These are phyloP conservation scores for Penicillium verrucosum DNA, from an alignment of 2,329 filamentous ascomycete genomes.

Conservation along the genomic window DNA sequence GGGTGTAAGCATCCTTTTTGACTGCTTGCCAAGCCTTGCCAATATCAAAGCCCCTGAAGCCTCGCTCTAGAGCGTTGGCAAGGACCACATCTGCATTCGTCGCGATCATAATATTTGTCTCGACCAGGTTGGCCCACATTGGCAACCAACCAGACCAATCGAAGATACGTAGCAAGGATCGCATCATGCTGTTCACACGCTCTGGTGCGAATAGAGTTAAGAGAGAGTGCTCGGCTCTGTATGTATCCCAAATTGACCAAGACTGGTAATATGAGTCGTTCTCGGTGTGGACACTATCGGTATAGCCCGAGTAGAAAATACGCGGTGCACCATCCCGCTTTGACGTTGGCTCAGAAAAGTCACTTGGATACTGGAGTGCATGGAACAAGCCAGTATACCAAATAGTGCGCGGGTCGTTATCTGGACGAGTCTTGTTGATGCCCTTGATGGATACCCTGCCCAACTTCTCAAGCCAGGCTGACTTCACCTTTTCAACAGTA, in stretches of 20 bases:
- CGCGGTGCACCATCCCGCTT: conserved; percentile 15
- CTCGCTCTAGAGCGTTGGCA: conserved; percentile 46
- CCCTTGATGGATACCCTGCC: conserved; percentile 45
- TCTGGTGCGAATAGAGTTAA: conserved; percentile 48
- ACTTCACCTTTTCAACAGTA: conserved; percentile 42
- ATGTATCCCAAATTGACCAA: conserved; percentile 53
- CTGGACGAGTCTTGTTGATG: conserved; percentile 40
- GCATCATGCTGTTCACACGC: conserved; percentile 49
- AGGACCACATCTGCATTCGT: conserved; percentile 50
- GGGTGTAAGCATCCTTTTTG: conserved; percentile 45
- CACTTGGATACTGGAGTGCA: conserved; percentile 48
- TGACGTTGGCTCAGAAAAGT: conserved; percentile 46
- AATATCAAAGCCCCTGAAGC: conserved; percentile 46
- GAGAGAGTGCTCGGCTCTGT: conserved; percentile 48
- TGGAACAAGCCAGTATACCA: conserved; percentile 50
- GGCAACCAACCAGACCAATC: conserved; percentile 48
- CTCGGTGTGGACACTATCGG: conserved; percentile 42
- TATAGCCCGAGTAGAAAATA: conserved; percentile 49
- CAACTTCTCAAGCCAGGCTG: conserved; percentile 47
- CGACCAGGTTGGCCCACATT: conserved; percentile 51
- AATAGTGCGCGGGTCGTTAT: conserved; percentile 46
- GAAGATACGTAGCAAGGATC: conserved; percentile 46
- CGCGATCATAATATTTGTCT: conserved; percentile 53
- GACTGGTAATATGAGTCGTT: conserved; percentile 51
- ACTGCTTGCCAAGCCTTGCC: conserved; percentile 46